A percentile compares a stretch with the other conserved stretches of the same genome.
Conservation (phyloP, 768 basidiomycete genomes). For the Tricholoma bakamatsutake region DNA sequence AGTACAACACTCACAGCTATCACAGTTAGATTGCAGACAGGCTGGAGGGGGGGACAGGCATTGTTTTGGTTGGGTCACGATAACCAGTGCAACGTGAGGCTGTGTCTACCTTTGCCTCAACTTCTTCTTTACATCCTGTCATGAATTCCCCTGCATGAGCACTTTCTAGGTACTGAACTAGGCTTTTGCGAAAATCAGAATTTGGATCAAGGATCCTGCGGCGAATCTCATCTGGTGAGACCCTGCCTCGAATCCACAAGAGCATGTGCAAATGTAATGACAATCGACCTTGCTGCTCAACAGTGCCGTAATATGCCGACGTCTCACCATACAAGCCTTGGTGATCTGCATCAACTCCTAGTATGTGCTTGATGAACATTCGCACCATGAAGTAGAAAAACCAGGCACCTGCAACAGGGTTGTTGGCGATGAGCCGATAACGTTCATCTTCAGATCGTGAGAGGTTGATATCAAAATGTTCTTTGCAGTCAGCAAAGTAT, state of each 20-base stretch:
- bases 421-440: too few relatives aligned
- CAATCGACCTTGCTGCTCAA: constrained; percentile 11
- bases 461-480: neutral
- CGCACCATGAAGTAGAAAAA: too few relatives aligned
- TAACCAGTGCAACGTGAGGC: neutral
- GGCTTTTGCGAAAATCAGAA: neutral
- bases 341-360: constrained; percentile 3
- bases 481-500: too few relatives aligned
- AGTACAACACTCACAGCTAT: neutral
- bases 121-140: neutral
- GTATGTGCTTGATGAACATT: neutral
- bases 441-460: too few relatives aligned
- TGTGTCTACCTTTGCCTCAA: neutral
- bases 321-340: constrained; percentile 23
- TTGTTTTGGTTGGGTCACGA: neutral
- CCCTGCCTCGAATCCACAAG: neutral
- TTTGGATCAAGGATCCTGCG: neutral
- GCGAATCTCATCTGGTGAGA: neutral
- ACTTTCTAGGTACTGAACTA: neutral
- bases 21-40: neutral
- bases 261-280: constrained; percentile 23
- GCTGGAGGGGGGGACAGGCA: neutral
- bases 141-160: neutral
- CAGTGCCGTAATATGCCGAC: constrained; percentile 10
- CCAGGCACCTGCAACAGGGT: too few relatives aligned